Conservation (phyloP, 495 filamentous ascomycete genomes). For the Acidiella bohemica region DNA sequence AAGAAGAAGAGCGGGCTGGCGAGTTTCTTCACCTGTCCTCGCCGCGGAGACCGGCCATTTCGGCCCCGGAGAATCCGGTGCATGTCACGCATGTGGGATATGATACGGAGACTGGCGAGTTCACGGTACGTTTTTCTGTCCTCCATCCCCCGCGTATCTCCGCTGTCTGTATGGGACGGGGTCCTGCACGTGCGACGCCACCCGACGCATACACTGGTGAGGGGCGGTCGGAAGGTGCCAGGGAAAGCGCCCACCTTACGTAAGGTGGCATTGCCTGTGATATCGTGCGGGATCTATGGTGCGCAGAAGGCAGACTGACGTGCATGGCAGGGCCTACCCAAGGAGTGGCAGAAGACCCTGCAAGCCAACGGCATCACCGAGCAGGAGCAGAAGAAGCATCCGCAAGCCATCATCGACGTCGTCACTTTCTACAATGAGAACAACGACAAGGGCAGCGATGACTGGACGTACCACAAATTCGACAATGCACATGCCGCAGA, state of each 20-base stretch:
- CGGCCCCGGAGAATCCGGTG: constrained; percentile 88
- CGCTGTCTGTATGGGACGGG: no score
- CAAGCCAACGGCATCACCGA: constrained; percentile 93
- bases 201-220: no score
- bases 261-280: no score
- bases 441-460: constrained; percentile 61
- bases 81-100: constrained; percentile 97
- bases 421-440: constrained; percentile 95
- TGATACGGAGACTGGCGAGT: constrained; percentile 91
- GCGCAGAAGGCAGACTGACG: no score
- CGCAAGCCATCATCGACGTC: constrained; percentile 86
- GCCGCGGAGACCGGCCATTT: constrained; percentile 82
- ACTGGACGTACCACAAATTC: constrained; percentile 91
- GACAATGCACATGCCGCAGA: constrained; percentile 47
- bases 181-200: no score
- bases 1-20: constrained; percentile 92
- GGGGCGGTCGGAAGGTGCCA: no score
- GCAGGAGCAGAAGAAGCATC: constrained; percentile 89
- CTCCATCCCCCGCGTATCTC: no score
- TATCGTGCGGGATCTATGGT: no score
- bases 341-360: constrained; percentile 93
- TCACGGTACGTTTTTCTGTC: constrained; percentile 71
- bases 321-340: constrained; percentile 92
- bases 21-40: constrained; percentile 86
- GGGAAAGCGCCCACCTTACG: no score